These are phyloP conservation scores for Climacium dendroides DNA, from an alignment of 225 moss, liverwort and hornwort genomes.

Conservation along the genomic window DNA sequence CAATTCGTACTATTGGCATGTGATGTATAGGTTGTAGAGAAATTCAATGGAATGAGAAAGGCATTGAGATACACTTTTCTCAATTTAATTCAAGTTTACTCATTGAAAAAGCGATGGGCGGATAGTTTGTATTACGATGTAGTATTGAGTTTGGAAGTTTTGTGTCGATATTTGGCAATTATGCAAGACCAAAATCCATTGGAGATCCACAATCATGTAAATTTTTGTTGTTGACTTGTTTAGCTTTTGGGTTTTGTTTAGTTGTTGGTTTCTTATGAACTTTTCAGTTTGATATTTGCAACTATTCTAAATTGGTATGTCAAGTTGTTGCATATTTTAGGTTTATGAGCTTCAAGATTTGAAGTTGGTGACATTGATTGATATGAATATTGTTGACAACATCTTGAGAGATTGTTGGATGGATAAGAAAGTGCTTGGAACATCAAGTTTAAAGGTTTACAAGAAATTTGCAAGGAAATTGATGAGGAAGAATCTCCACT, in stretches of 20 bases:
- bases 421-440: too few relatives aligned
- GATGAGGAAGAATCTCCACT: background rate
- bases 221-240: background rate
- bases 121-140: too few relatives aligned
- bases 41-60: accelerated
- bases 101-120: too few relatives aligned
- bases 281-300: accelerated
- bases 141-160: background rate
- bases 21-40: background rate
- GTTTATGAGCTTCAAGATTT: accelerated
- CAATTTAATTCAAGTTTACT: background rate
- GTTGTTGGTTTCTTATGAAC: accelerated
- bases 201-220: background rate
- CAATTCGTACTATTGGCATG: background rate
- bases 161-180: background rate
- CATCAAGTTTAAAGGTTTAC: too few relatives aligned
- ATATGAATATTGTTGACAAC: too few relatives aligned
- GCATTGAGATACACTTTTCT: background rate
- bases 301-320: background rate
- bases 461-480: background rate
- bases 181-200: background rate
- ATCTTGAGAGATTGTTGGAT: too few relatives aligned
- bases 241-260: too few relatives aligned
- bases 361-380: accelerated
- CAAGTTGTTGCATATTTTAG: background rate